Conservation (phyloP, 805 yeast genomes). For the Candida argentea region DNA sequence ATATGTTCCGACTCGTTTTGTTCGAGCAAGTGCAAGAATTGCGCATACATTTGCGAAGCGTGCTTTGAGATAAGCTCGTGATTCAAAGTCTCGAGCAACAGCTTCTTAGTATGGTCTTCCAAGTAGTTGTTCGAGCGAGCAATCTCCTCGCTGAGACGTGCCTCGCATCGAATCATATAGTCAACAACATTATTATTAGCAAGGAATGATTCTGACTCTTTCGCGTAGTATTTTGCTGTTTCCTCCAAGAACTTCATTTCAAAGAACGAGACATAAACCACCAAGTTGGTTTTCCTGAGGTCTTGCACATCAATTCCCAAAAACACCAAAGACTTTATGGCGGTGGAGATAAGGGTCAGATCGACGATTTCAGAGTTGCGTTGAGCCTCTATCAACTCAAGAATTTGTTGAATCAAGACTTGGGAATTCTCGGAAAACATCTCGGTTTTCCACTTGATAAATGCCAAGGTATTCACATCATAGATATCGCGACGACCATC, state of each 20-base stretch:
- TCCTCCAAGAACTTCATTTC: conserved; percentile 68
- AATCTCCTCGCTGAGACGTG: conserved; percentile 75
- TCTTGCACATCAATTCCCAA: conserved; percentile 89
- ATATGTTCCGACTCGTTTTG: conserved; percentile 65
- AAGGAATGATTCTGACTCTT: conserved; percentile 60
- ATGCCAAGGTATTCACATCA: conserved; percentile 83
- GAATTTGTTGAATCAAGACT: conserved; percentile 55
- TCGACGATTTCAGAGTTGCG: conserved; percentile 71
- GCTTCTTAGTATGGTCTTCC: conserved; percentile 77
- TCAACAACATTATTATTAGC: conserved; percentile 75
- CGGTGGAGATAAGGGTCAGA: conserved; percentile 53
- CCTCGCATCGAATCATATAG: conserved; percentile 79
- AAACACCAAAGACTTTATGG: conserved; percentile 78
- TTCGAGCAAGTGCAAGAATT: conserved; percentile 66
- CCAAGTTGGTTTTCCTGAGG: conserved; percentile 71
- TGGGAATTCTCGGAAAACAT: conserved; percentile 63
- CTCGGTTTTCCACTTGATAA: conserved; percentile 78
- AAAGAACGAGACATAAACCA: conserved; percentile 71
- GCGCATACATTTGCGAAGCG: conserved; percentile 63
- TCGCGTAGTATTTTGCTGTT: conserved; percentile 55
- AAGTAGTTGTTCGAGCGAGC: conserved; percentile 67
- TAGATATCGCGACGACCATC: conserved; percentile 85
- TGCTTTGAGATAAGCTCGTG: conserved; percentile 70
- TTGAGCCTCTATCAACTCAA: conserved; percentile 67
- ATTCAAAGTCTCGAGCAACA: conserved; percentile 68